Conservation (phyloP, 75 land plant genomes). For the Cunninghamia lanceolata region DNA sequence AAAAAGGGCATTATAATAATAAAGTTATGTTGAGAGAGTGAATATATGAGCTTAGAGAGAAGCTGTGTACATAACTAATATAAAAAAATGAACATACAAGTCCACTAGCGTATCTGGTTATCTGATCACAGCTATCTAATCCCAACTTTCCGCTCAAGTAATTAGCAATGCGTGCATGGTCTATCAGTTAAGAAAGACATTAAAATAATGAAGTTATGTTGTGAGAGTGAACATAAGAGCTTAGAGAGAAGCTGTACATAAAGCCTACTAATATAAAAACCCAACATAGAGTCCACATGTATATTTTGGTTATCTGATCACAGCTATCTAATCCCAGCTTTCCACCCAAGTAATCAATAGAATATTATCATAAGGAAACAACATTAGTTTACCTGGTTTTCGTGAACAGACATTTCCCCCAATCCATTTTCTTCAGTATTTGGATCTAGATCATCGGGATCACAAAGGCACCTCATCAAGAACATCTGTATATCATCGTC, state of each 20-base stretch:
- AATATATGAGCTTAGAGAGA: not conserved
- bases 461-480: not conserved
- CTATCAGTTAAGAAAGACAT: not conserved
- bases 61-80: not conserved
- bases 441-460: not conserved
- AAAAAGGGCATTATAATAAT: not conserved
- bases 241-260: not conserved
- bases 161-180: no score
- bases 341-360: not conserved
- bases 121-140: not conserved
- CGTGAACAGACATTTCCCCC: not conserved
- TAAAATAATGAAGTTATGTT: not conserved
- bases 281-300: not conserved
- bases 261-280: not conserved
- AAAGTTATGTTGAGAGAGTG: not conserved
- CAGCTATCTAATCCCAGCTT: not conserved
- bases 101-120: not conserved
- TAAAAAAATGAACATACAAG: not conserved
- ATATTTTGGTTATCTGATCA: not conserved
- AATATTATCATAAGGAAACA: not conserved
- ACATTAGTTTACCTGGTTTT: not conserved
- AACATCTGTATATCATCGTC: not conserved
- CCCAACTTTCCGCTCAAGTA: not conserved
- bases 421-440: slow-evolving; percentile 1
- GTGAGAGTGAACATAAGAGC: not conserved